phyloP scores from a whole-genome alignment of 1,139 yeast genomes.

The Geotrichum histeridarum region DNA sequence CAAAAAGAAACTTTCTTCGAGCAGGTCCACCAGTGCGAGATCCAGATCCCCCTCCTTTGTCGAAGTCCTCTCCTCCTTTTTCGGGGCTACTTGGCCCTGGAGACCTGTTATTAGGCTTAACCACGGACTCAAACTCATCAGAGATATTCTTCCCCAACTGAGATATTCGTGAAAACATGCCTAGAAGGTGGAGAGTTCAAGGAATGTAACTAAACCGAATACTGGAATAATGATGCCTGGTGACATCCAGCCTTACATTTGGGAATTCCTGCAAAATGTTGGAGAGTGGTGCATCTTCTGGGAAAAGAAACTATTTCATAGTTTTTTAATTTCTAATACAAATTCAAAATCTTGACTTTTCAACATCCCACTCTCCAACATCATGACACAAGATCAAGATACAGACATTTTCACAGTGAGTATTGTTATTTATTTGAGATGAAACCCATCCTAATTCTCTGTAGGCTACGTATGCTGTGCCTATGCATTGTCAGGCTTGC shows the following conservation, averaged over 20 bases:
- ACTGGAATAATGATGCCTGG: too few relatives aligned
- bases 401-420: constrained; percentile 8
- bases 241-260: too few relatives aligned
- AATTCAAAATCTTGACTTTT: background rate
- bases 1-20: too few relatives aligned
- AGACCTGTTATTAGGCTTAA: constrained; percentile 19
- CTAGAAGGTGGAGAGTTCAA: background rate
- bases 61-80: background rate
- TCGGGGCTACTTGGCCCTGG: background rate
- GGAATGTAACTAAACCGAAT: too few relatives aligned
- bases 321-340: background rate
- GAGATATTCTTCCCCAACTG: constrained; percentile 63
- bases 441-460: constrained; percentile 1
- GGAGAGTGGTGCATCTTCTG: too few relatives aligned
- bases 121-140: constrained; percentile 46
- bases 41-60: background rate
- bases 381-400: constrained; percentile 8
- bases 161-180: constrained; percentile 57
- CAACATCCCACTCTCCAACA: background rate
- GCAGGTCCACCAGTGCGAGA: too few relatives aligned
- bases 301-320: too few relatives aligned
- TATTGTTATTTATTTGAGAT: background rate
- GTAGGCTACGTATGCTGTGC: constrained; percentile 57
- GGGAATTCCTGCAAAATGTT: too few relatives aligned
- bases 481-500: constrained; percentile 68